A percentile compares a stretch with the other conserved stretches of the same genome.
Evolutionary conservation across 2,329 filamentous ascomycete genomes (phyloP).

Genomic region (Hypomyces rosellus): DNA sequence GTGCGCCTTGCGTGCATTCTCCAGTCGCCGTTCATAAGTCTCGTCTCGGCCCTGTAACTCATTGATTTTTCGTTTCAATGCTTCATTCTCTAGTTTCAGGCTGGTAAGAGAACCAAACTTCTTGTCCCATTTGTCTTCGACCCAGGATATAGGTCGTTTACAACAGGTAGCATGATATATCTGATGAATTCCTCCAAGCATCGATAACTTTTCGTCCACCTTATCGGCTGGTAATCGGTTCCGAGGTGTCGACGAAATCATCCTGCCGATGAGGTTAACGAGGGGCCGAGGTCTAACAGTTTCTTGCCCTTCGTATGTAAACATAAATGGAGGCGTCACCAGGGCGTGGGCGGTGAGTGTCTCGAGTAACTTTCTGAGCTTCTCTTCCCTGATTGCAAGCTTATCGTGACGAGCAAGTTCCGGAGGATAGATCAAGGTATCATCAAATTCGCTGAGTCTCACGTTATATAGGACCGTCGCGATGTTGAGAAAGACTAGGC

Average conservation of each 20-base stretch:
- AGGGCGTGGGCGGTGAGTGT: constrained; percentile 30
- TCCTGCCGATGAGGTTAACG: constrained; percentile 29
- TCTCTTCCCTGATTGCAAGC: constrained; percentile 26
- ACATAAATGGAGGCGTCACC: constrained; percentile 29
- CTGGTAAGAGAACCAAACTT: constrained; percentile 22
- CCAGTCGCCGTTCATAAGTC: constrained; percentile 33
- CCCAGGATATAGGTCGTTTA: constrained; percentile 31
- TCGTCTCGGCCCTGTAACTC: constrained; percentile 33
- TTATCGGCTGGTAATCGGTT: constrained; percentile 29
- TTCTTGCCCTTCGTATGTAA: constrained; percentile 30
- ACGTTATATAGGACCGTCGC: constrained; percentile 38
- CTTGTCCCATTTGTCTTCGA: constrained; percentile 32
- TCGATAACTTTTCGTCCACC: constrained; percentile 35
- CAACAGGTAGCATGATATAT: constrained; percentile 42
- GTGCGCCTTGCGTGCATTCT: constrained; percentile 29
- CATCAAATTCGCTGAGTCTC: constrained; percentile 33
- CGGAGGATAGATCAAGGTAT: constrained; percentile 26
- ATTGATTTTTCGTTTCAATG: constrained; percentile 26
- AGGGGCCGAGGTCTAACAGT: constrained; percentile 37
- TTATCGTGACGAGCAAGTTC: constrained; percentile 26
- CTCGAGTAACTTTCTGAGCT: constrained; percentile 28
- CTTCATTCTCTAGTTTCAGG: constrained; percentile 27
- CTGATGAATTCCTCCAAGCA: constrained; percentile 41
- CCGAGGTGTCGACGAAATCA: constrained; percentile 28
- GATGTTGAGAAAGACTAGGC: constrained; percentile 39